These are phyloP conservation scores for Tetrapyrgos nigripes DNA, from an alignment of 1,284 basidiomycete species.

Conservation along the genomic window DNA sequence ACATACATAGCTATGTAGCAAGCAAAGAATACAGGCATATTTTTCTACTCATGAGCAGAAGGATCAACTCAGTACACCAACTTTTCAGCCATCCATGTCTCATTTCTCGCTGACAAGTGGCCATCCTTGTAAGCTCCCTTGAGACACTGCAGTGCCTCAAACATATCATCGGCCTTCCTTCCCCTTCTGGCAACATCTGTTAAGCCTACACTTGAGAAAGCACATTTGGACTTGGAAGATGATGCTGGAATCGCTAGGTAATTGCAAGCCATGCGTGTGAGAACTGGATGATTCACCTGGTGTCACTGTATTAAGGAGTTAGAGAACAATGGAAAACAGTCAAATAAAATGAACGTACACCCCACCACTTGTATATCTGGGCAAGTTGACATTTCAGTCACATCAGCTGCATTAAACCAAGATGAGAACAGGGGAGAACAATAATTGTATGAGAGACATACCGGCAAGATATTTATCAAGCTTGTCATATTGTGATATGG, in stretches of 20 bases:
- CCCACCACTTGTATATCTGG: constrained; percentile 28
- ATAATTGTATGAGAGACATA: background rate
- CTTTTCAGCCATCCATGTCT: background rate
- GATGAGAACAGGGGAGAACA: background rate
- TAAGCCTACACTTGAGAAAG: constrained; percentile 26
- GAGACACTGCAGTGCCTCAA: constrained; percentile 25
- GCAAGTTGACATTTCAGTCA: background rate
- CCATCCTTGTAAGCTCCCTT: constrained; percentile 1
- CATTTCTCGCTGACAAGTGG: background rate
- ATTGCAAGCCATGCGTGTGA: constrained; percentile 27
- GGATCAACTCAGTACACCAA: no score
- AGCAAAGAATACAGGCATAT: background rate
- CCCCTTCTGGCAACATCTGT: constrained; percentile 24
- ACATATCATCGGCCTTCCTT: constrained; percentile 17
- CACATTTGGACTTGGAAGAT: constrained; percentile 24
- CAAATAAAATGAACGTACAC: constrained; percentile 18
- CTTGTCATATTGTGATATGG: background rate
- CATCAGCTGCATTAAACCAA: background rate
- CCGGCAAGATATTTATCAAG: background rate
- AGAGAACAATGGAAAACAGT: background rate
- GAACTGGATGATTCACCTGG: constrained; percentile 15
- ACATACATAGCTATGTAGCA: no score
- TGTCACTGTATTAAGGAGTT: constrained; percentile 4
- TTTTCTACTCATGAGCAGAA: background rate
- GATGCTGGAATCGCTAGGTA: constrained; percentile 33